Conservation (phyloP, 2,329 filamentous ascomycete genomes). For the Colletotrichum nymphaeae region DNA sequence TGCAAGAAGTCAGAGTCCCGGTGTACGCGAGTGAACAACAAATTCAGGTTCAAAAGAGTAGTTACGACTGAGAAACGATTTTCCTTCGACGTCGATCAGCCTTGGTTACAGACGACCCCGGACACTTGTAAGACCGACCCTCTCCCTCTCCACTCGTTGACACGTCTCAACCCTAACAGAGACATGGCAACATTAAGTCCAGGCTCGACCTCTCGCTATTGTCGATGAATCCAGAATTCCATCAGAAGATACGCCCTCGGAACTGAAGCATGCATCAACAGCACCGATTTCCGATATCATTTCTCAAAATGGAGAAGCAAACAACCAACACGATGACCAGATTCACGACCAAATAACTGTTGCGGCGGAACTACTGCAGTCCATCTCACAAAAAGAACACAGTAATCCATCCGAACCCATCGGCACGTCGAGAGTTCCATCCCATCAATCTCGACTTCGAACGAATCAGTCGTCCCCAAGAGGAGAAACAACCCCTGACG, state of each 20-base stretch:
- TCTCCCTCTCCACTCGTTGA: too few relatives aligned
- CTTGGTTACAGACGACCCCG: slow-evolving; percentile 1
- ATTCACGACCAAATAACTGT: background rate
- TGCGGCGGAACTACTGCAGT: background rate
- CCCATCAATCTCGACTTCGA: too few relatives aligned
- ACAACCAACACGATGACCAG: background rate
- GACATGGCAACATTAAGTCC: background rate
- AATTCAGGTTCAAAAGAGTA: slow-evolving; percentile 20
- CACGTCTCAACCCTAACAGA: too few relatives aligned
- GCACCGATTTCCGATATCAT: background rate
- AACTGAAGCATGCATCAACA: background rate
- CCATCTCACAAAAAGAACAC: background rate
- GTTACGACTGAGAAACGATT: slow-evolving; percentile 3
- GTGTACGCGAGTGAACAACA: slow-evolving; percentile 11
- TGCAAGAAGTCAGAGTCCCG: slow-evolving; percentile 13
- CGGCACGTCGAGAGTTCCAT: background rate
- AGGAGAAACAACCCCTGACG: background rate
- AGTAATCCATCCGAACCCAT: background rate
- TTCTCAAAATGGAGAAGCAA: background rate
- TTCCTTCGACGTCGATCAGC: slow-evolving; percentile 15
- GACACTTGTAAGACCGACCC: background rate
- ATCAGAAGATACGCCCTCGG: background rate
- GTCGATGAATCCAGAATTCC: background rate
- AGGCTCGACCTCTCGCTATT: background rate
- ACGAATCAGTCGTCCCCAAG: too few relatives aligned